Base-by-base conservation (phyloP, 192 early-diverging fungal genomes). In the Backusella liffmaniae region DNA sequence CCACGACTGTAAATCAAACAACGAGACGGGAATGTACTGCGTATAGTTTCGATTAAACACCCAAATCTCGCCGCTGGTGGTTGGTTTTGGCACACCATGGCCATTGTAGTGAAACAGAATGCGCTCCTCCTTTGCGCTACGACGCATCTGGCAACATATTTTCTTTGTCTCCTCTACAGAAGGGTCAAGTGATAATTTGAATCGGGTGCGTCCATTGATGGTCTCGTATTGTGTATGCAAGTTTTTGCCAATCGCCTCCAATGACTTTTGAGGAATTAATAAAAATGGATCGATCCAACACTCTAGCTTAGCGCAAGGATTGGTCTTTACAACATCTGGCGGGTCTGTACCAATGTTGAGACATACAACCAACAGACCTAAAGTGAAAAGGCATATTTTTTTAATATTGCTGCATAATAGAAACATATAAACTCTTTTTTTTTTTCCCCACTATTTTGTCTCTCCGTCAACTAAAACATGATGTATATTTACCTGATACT, bases 31-130 rank as follows among this genome's bases (percentile, higher is more conserved):
- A 73, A 99, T 96, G 85, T 99, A 99, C 87, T 99, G 98, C 39
- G 96, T 98, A 87, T 96, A 98, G 72, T 92, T 91, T 78, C 94
- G 94, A 87, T 99, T 98, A 77, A 99, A 99, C 42, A 96, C 97
- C 98, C 98, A 99, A 56, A 98, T 94, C 78, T 99, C 98, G 67
- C 98, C 98, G 74, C 93, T 94, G 15, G 86, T 80, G 13, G 97
- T 98, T 15, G 98, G 97, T 73, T 93, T 93, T 6, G 98, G 98
- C 18, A 99, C 98, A 62, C 98, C 98, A 72, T 98, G 98, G 18
- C 98, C 98, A 73, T 99, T 99, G 88, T 98, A 99, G 77, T 99
- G 96, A 70, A 99, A 98, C 51, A 99, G 82, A 59, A 98, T 90
- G 3, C 98, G 91, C 66, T 97, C 96, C 49, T 97, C 96, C 77